phyloP scores from a whole-genome alignment of 768 basidiomycete species.

The Trametes cinnabarina region DNA sequence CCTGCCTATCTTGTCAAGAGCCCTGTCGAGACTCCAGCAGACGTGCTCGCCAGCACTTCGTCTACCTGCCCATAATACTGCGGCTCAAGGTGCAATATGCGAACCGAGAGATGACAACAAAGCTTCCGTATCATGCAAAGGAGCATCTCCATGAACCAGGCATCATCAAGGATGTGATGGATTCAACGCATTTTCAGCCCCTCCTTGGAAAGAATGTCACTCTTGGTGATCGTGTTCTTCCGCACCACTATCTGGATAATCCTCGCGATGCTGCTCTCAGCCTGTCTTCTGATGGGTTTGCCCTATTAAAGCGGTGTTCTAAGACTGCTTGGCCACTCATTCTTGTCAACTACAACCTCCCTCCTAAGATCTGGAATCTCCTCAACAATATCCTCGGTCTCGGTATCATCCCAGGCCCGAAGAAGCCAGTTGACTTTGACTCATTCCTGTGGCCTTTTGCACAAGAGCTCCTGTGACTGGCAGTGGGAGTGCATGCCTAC shows the following conservation, averaged over 20 bases:
- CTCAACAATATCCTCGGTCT: conserved; percentile 36
- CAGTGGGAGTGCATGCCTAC: conserved; percentile 36
- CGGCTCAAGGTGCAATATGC: conserved; percentile 31
- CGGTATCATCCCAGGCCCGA: conserved; percentile 47
- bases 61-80: conserved; percentile 41
- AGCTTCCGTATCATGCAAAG: conserved; percentile 31
- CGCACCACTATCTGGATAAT: conserved; percentile 35
- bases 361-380: conserved; percentile 38
- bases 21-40: conserved; percentile 24
- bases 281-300: conserved; percentile 42
- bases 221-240: conserved; percentile 25
- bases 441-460: conserved; percentile 39
- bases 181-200: conserved; percentile 31
- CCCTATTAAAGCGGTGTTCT: conserved; percentile 33
- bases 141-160: conserved; percentile 23
- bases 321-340: conserved; percentile 41
- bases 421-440: conserved; percentile 39
- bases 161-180: conserved; percentile 36
- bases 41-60: conserved; percentile 28
- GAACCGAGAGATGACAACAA: conserved; percentile 21
- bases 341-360: conserved; percentile 42
- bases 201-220: conserved; percentile 27
- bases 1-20: conserved; percentile 38
- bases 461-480: conserved; percentile 36
- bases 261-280: conserved; percentile 41